A percentile compares a stretch with the other conserved stretches of the same genome.
These are phyloP conservation scores for Saccharomyces mikatae DNA, from an alignment of 805 yeast species.

Conservation along the genomic window DNA sequence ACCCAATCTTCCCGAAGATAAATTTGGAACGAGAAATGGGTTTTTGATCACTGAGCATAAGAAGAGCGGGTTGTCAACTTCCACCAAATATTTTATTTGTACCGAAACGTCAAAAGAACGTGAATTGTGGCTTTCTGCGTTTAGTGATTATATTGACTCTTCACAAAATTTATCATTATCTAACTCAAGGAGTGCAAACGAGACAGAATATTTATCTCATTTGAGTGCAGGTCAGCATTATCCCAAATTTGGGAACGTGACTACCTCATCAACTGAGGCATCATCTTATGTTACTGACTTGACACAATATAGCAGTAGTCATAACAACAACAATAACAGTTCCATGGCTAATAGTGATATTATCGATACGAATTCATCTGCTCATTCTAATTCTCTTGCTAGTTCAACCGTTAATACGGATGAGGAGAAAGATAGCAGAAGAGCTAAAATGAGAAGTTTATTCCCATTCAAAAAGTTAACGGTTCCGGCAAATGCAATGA, in stretches of 20 bases:
- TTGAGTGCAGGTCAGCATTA: background rate
- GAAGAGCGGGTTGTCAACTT: conserved; percentile 31
- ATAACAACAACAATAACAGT: background rate
- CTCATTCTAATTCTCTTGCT: background rate
- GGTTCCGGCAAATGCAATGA: background rate
- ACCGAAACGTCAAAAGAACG: conserved; percentile 74
- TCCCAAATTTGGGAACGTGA: background rate
- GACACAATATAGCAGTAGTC: conserved; percentile 1
- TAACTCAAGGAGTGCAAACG: conserved; percentile 2
- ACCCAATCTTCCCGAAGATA: conserved; percentile 32
- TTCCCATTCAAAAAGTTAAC: conserved; percentile 46
- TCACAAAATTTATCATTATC: conserved; percentile 4
- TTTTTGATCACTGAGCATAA: conserved; percentile 34
- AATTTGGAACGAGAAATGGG: conserved; percentile 31
- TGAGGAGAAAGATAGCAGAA: conserved; percentile 36
- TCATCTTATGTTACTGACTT: conserved; percentile 17
- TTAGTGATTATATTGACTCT: conserved; percentile 30
- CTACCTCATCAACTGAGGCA: background rate
- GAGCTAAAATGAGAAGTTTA: conserved; percentile 46
- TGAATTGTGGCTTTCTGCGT: conserved; percentile 57
- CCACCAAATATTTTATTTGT: conserved; percentile 57
- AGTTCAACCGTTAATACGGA: conserved; percentile 3
- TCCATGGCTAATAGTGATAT: background rate
- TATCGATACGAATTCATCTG: background rate
- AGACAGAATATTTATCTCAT: conserved; percentile 2